phyloP scores from a whole-genome alignment of 1,284 basidiomycete genomes.

The Papiliotrema nemorosa region DNA sequence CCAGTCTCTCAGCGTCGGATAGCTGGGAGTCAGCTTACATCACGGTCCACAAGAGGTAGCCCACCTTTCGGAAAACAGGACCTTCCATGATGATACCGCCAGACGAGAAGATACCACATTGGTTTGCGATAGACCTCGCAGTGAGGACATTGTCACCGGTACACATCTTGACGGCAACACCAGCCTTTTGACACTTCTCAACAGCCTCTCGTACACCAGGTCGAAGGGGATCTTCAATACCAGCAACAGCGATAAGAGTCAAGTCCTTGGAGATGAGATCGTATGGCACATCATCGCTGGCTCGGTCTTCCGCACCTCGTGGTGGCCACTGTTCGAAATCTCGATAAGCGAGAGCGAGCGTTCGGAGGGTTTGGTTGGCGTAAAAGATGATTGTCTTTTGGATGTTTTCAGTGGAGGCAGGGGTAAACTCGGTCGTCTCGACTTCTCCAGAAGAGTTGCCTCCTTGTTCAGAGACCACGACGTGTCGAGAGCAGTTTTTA shows the following conservation, averaged over 20 bases:
- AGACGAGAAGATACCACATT: constrained; percentile 89
- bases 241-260: constrained; percentile 81
- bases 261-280: constrained; percentile 67
- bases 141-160: constrained; percentile 97
- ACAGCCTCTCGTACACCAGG: constrained; percentile 86
- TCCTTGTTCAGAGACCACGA: constrained; percentile 57
- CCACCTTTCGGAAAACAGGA: constrained; percentile 59
- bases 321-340: constrained; percentile 90
- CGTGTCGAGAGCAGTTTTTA: constrained; percentile 65
- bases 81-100: constrained; percentile 98
- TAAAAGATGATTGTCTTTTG: constrained; percentile 91
- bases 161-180: constrained; percentile 98
- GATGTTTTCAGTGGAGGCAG: constrained; percentile 71
- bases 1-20: constrained; percentile 51
- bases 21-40: constrained; percentile 26
- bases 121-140: constrained; percentile 80
- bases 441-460: constrained; percentile 43
- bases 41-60: constrained; percentile 1
- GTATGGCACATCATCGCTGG: constrained; percentile 60
- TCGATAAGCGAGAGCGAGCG: constrained; percentile 87
- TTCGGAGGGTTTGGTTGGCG: constrained; percentile 89
- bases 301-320: constrained; percentile 52
- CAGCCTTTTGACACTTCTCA: constrained; percentile 76
- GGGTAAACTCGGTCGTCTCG: constrained; percentile 61
- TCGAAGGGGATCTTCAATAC: constrained; percentile 94